These are phyloP conservation scores for Mercurialis annua DNA, from an alignment of 345 rosid species.

Conservation along the genomic window DNA sequence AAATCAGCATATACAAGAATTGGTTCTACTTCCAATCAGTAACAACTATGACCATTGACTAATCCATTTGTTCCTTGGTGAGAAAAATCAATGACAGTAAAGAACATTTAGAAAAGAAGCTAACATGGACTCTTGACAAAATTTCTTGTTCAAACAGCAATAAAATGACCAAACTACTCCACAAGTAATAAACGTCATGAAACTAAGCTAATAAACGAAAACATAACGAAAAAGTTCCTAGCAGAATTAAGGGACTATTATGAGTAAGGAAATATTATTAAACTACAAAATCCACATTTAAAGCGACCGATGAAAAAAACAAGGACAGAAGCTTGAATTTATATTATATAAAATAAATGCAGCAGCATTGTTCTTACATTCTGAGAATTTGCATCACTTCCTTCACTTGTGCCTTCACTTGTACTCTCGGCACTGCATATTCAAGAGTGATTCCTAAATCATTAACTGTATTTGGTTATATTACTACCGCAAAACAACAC, in stretches of 20 bases:
- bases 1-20: too few species aligned
- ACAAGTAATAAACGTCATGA: too few species aligned
- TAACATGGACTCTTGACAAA: too few species aligned
- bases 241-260: not conserved
- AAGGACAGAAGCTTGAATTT: not conserved
- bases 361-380: slow-evolving; percentile 50
- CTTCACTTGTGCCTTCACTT: slow-evolving; percentile 96
- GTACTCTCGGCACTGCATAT: slow-evolving; percentile 75
- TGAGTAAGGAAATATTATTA: not conserved
- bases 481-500: not conserved
- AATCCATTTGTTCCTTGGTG: too few species aligned
- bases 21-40: too few species aligned
- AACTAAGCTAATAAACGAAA: not conserved
- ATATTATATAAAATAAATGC: not conserved
- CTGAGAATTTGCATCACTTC: slow-evolving; percentile 92
- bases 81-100: too few species aligned
- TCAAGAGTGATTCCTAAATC: slow-evolving; percentile 17
- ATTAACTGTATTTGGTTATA: slow-evolving; percentile 20
- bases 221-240: not conserved
- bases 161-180: too few species aligned
- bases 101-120: too few species aligned
- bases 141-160: too few species aligned
- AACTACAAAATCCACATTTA: not conserved
- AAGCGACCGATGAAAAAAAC: not conserved
- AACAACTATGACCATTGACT: too few species aligned